Base-by-base conservation (phyloP, 805 yeast genomes). In the Barnettozyma sucrosica region DNA sequence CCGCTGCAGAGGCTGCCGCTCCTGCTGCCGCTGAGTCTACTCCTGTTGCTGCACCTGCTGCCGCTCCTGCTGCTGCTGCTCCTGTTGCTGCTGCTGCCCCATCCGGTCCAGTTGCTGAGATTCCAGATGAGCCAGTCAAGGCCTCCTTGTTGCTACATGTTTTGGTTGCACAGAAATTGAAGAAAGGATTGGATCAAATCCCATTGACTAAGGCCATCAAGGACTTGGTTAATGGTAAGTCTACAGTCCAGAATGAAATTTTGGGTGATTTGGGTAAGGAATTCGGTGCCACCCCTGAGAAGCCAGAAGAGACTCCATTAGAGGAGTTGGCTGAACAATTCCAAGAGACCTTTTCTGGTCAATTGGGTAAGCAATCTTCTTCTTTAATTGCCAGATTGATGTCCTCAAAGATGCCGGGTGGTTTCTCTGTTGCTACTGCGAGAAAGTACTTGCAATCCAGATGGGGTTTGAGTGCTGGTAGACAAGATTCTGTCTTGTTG, bases 321-420 rank as follows among this genome's bases (percentile, higher is more conserved):
- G 86, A 81, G 64, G 99, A 93, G 70, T 81, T 93, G 66, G 97
- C 98, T 43, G 98, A 89, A 64, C 83, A 80, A 61, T 88, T 93
- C 80, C 97, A 92, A 73, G 96, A 89, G 55, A 74, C 90, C 24
- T 93, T 89, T 75, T 65, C 72, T 55, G 98, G 98, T 57, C 77
- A 81, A 55, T 79, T 93, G 56, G 99, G 99, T 67, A 93, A 93
- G 69, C 96, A 90, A 63, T 85, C 98, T 2, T 71, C 89, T 34
- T 85, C 97, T 25, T 77, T 93, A 61, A 75, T 92, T 54, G 87
- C 96, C 53, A 84, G 97, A 71, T 77, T 93, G 63, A 85, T 90
- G 75, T 83, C 98, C 10, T 85, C 97, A 25, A 93, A 93, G 75
- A 93, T 93, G 98, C 98, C 99, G 46, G 99, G 99, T 78, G 99